Evolutionary conservation across 192 early-diverging fungal genomes (phyloP), one percentile per base, ranked within the genome.

Genomic region (Martensiomyces pterosporus): DNA sequence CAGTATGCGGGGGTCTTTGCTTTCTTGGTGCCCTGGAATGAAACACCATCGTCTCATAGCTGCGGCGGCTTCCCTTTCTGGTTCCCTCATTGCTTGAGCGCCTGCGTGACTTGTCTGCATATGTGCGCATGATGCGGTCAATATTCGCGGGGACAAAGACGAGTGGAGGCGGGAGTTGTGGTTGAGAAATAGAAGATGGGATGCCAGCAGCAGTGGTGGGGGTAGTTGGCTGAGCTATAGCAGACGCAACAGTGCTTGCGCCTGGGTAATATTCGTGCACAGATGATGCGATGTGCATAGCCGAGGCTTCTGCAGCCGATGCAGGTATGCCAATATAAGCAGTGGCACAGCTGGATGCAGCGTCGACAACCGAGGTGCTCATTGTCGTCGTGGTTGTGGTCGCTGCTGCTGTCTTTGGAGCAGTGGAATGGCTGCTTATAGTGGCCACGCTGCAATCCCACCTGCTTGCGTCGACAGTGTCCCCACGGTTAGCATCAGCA

Each of bases 131-230:
- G 22, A 54, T 54, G 12, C 43, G 43, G 43, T 54, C 43, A 27
- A 54, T 54, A 54, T 54, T 46, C 38, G 32, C 52, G 10, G 52
- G 52, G 19, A 54, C 45, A 33, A 54, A 54, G 22, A 54, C 52
- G 17, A 54, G 34, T 9, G 27, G 27, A 8, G 41, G 52, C 16
- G 23, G 12, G 3, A 41, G 17, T 37, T 34, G 27, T 12, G n/a
- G n/a, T n/a, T n/a, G n/a, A n/a, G n/a, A n/a, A n/a, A n/a, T n/a
- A n/a, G n/a, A n/a, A n/a, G n/a, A n/a, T n/a, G n/a, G n/a, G n/a
- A n/a, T n/a, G n/a, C n/a, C n/a, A n/a, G n/a, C n/a, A n/a, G n/a
- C n/a, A n/a, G n/a, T n/a, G n/a, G n/a, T n/a, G n/a, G n/a, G n/a
- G n/a, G n/a, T n/a, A n/a, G n/a, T n/a, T n/a, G n/a, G n/a, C n/a